phyloP scores from a whole-genome alignment of 75 land plant genomes.

The Chamaecyparis obtusa region DNA sequence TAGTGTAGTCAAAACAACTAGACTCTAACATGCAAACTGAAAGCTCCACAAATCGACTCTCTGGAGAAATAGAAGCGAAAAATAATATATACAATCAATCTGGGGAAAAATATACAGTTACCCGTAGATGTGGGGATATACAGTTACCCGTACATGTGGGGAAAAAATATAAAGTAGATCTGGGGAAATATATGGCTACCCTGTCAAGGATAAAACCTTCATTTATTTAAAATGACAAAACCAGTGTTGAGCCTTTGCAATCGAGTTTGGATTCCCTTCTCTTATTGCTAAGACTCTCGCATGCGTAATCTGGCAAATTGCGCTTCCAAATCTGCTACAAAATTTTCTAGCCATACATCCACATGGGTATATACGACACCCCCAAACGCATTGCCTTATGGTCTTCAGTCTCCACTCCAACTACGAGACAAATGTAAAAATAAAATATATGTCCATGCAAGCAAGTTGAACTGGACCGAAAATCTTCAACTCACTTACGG shows the following conservation, averaged over 20 bases:
- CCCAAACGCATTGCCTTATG: neutral
- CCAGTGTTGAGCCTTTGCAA: constrained; percentile 13
- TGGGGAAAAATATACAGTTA: too few relatives aligned
- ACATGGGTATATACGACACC: too few relatives aligned
- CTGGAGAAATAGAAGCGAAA: neutral
- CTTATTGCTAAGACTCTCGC: constrained; percentile 21
- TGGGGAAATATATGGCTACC: constrained; percentile 30
- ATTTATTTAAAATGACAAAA: constrained; percentile 31
- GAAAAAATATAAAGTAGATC: too few relatives aligned
- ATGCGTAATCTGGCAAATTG: constrained; percentile 6
- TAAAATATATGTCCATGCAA: neutral
- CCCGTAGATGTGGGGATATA: too few relatives aligned
- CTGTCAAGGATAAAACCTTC: constrained; percentile 25
- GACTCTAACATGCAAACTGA: neutral
- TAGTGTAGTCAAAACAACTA: too few relatives aligned
- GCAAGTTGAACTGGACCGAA: neutral
- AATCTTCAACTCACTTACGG: too few relatives aligned
- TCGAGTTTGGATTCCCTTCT: constrained; percentile 1
- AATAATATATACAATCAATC: too few relatives aligned
- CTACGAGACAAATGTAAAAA: neutral
- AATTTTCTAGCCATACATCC: too few relatives aligned
- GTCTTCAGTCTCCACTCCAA: neutral
- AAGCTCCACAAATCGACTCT: neutral
- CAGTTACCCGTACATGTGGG: too few relatives aligned
- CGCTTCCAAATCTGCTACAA: too few relatives aligned